phyloP scores from a whole-genome alignment of 1,284 basidiomycete genomes.

The Melampsora americana region DNA sequence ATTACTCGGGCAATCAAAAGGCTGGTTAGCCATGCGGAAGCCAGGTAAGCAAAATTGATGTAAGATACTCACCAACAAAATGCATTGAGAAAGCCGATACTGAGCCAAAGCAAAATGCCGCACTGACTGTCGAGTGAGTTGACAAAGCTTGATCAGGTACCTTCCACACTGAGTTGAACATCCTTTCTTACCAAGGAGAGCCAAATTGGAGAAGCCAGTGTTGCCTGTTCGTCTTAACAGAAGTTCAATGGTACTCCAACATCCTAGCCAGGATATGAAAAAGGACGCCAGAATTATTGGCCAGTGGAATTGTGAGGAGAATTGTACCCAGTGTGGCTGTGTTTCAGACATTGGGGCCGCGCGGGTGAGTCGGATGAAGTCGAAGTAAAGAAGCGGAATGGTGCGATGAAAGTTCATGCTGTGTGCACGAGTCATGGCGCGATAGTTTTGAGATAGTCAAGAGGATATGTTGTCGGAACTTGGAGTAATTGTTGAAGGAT shows the following conservation, averaged over 20 bases:
- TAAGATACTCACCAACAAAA: neutral
- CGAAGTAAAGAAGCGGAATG: too few relatives aligned
- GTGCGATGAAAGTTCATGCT: too few relatives aligned
- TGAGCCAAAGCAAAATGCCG: neutral
- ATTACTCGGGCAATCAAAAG: neutral
- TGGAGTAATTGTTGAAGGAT: too few relatives aligned
- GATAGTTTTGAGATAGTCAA: too few relatives aligned
- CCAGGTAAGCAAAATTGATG: neutral
- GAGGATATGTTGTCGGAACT: too few relatives aligned
- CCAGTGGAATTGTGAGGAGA: neutral
- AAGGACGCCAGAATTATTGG: neutral
- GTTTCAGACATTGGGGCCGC: neutral
- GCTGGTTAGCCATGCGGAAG: neutral
- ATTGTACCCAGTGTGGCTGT: neutral
- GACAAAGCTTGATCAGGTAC: neutral
- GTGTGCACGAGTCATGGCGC: too few relatives aligned
- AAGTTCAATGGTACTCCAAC: conserved; percentile 4
- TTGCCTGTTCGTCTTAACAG: neutral
- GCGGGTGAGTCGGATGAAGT: neutral
- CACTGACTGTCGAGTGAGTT: neutral
- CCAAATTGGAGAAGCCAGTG: neutral
- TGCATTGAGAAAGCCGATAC: conserved; percentile 1
- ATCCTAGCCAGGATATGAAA: neutral
- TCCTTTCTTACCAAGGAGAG: neutral
- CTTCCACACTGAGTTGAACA: neutral